Conservation (phyloP, 805 yeast species). For the Scheffersomyces amazonensis region DNA sequence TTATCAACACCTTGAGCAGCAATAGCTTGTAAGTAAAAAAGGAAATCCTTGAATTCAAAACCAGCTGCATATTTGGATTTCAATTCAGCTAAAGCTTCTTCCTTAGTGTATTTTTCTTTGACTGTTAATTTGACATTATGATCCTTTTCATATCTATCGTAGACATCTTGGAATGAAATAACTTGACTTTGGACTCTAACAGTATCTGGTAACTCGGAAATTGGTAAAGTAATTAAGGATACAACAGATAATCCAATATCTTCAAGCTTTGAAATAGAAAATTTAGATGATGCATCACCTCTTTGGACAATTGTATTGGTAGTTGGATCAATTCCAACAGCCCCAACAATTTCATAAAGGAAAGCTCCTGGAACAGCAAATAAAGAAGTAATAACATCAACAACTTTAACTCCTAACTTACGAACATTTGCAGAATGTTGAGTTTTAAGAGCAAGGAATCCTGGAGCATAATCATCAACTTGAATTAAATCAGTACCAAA, state of each 20-base stretch:
- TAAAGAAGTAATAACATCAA: constrained; percentile 8
- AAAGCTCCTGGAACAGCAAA: constrained; percentile 13
- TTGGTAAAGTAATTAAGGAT: constrained; percentile 31
- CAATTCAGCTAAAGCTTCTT: constrained; percentile 13
- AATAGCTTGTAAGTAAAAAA: constrained; percentile 17
- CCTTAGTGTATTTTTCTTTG: constrained; percentile 20
- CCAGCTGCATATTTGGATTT: neutral
- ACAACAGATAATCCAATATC: constrained; percentile 47
- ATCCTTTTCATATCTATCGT: constrained; percentile 35
- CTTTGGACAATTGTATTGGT: constrained; percentile 28
- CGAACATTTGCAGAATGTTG: constrained; percentile 39
- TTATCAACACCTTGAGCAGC: constrained; percentile 14
- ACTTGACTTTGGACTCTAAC: constrained; percentile 42
- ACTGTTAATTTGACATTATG: constrained; percentile 33
- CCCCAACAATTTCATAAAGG: constrained; percentile 27
- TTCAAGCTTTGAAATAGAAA: constrained; percentile 30
- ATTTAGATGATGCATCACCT: constrained; percentile 35
- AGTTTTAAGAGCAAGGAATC: constrained; percentile 29
- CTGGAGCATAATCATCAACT: constrained; percentile 26
- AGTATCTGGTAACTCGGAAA: constrained; percentile 38
- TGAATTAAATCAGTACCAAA: constrained; percentile 47
- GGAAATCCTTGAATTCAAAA: neutral
- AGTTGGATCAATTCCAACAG: constrained; percentile 33
- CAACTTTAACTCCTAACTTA: constrained; percentile 13
- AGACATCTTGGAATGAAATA: constrained; percentile 37